Evolutionary conservation across 192 early-diverging fungal genomes (phyloP).

Genomic region (Coemansia sp.): DNA sequence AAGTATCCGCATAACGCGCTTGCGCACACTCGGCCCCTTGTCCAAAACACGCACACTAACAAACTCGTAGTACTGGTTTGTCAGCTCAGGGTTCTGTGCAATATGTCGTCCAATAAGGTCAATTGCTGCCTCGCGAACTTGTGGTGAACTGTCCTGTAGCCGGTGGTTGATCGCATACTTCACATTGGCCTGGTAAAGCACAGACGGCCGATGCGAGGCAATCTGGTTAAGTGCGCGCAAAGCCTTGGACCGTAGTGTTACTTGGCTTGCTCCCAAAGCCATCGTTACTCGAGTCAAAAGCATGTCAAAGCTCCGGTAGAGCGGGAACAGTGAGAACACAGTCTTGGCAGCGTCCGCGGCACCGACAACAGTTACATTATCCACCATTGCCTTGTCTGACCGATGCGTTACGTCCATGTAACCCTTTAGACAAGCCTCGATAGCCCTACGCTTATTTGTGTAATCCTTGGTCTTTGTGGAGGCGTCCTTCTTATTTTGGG

Average conservation of each 20-base stretch:
- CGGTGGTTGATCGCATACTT: conserved; percentile 70
- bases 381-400: conserved; percentile 34
- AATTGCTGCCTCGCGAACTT: conserved; percentile 89
- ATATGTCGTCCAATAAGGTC: conserved; percentile 84
- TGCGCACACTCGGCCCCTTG: conserved; percentile 83
- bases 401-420: conserved; percentile 40
- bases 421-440: conserved; percentile 33
- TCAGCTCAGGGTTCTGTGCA: conserved; percentile 62
- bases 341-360: conserved; percentile 46
- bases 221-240: conserved; percentile 78
- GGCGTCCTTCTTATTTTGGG: neutral
- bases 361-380: conserved; percentile 12
- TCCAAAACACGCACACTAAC: conserved; percentile 82
- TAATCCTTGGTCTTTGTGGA: neutral
- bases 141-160: conserved; percentile 77
- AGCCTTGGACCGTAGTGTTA: conserved; percentile 74
- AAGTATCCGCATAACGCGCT: conserved; percentile 79
- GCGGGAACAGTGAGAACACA: conserved; percentile 56
- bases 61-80: conserved; percentile 75
- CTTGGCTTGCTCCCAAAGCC: conserved; percentile 64
- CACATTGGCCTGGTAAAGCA: conserved; percentile 66
- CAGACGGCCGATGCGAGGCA: conserved; percentile 62
- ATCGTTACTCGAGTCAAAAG: conserved; percentile 65
- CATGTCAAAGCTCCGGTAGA: conserved; percentile 70
- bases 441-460: conserved; percentile 30